Conservation (phyloP, 257 asterid species). For the Capsicum baccatum region DNA sequence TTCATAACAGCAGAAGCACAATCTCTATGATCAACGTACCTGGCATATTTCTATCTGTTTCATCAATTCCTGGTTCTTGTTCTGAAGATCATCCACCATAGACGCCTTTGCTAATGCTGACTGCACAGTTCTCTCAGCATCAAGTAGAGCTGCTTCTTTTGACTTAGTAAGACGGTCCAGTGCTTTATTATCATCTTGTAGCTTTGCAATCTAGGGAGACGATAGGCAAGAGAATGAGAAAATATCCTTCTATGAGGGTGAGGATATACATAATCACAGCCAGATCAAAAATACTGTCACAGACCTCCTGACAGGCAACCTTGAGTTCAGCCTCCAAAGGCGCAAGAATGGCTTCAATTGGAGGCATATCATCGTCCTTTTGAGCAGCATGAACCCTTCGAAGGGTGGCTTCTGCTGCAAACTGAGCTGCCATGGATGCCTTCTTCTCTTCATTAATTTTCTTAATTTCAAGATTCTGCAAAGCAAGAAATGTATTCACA, state of each 20-base stretch:
- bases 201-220: constrained; percentile 75
- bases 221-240: constrained; percentile 31
- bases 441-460: constrained; percentile 94
- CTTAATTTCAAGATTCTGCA: constrained; percentile 96
- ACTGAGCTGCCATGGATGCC: constrained; percentile 98
- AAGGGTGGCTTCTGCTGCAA: constrained; percentile 99
- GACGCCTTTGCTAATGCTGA: constrained; percentile 95
- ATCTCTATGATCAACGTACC: constrained; percentile 44
- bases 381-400: constrained; percentile 97
- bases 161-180: constrained; percentile 94
- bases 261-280: constrained; percentile 19
- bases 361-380: constrained; percentile 99
- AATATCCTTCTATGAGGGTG: constrained; percentile 23
- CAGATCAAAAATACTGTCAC: constrained; percentile 34
- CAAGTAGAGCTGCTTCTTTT: constrained; percentile 96
- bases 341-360: constrained; percentile 96
- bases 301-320: constrained; percentile 96
- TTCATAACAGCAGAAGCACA: constrained; percentile 27
- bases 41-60: constrained; percentile 98
- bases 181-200: constrained; percentile 97
- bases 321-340: constrained; percentile 98
- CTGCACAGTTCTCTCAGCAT: constrained; percentile 95
- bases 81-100: constrained; percentile 98
- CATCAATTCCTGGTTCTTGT: constrained; percentile 96
- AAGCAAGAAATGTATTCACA: neutral